Evolutionary conservation across 805 yeast species (phyloP).

Genomic region (Metschnikowia dekortorum): DNA sequence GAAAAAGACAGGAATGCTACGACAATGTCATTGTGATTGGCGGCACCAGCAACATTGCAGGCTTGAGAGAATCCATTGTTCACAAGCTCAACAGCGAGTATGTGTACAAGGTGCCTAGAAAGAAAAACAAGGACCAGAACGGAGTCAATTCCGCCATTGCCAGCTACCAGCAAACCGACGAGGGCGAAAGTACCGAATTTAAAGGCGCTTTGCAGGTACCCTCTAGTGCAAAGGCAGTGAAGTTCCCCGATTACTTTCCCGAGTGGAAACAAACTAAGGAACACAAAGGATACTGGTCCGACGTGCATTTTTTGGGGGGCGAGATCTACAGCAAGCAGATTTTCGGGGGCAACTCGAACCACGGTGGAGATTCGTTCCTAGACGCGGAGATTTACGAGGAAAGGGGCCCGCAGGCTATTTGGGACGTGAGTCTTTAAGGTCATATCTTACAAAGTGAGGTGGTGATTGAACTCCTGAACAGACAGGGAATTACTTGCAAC

Average conservation of each 20-base stretch:
- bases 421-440: constrained; percentile 47
- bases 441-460: too few relatives aligned
- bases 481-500: too few relatives aligned
- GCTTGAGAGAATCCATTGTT: constrained; percentile 68
- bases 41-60: constrained; percentile 67
- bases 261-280: constrained; percentile 74
- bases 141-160: constrained; percentile 37
- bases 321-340: constrained; percentile 84
- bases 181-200: constrained; percentile 17
- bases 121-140: constrained; percentile 21
- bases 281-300: constrained; percentile 59
- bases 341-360: constrained; percentile 54
- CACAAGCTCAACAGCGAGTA: constrained; percentile 54
- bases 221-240: constrained; percentile 59
- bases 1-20: constrained; percentile 76
- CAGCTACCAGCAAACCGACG: constrained; percentile 43
- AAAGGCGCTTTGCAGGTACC: constrained; percentile 63
- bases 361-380: constrained; percentile 59
- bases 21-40: constrained; percentile 80
- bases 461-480: too few relatives aligned
- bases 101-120: constrained; percentile 37
- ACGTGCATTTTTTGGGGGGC: constrained; percentile 77
- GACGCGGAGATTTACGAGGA: constrained; percentile 69
- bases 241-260: constrained; percentile 87
- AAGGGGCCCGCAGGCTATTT: constrained; percentile 75